These are phyloP conservation scores for Cairneyella variabilis DNA, from an alignment of 495 filamentous ascomycete species.

Conservation along the genomic window DNA sequence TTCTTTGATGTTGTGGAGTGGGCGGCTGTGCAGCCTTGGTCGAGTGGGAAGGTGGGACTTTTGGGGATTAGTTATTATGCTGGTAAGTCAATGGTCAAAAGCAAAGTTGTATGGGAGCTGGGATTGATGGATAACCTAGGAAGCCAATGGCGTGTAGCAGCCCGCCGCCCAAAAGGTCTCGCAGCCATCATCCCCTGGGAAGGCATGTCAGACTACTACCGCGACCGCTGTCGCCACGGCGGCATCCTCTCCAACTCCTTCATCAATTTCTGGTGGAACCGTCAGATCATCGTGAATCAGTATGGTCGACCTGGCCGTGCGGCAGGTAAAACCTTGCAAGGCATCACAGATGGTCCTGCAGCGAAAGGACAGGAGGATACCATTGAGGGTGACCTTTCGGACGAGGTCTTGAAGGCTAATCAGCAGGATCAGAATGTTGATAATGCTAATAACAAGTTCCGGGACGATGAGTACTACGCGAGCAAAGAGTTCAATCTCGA, in stretches of 20 bases:
- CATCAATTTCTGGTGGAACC: slow-evolving; percentile 63
- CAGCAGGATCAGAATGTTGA: slow-evolving; percentile 58
- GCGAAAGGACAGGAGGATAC: slow-evolving; percentile 50
- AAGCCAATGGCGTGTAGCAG: slow-evolving; percentile 39
- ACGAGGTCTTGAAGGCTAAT: slow-evolving; percentile 47
- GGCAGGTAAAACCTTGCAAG: slow-evolving; percentile 40
- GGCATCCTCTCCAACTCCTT: slow-evolving; percentile 62
- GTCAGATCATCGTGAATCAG: slow-evolving; percentile 60
- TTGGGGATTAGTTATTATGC: slow-evolving; percentile 40
- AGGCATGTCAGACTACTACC: slow-evolving; percentile 40
- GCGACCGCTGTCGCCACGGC: slow-evolving; percentile 46
- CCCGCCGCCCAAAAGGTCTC: slow-evolving; percentile 35
- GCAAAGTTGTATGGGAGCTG: not conserved
- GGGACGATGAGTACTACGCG: slow-evolving; percentile 59
- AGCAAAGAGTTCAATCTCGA: slow-evolving; percentile 56
- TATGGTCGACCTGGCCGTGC: slow-evolving; percentile 48
- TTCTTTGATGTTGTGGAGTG: slow-evolving; percentile 43
- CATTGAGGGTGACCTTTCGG: slow-evolving; percentile 50
- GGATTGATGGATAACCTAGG: slow-evolving; percentile 23
- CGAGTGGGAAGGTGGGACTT: slow-evolving; percentile 41
- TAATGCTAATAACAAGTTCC: slow-evolving; percentile 47
- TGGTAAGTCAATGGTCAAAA: too few species aligned
- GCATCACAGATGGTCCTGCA: slow-evolving; percentile 57
- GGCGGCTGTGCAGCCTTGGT: slow-evolving; percentile 39
- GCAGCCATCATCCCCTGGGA: slow-evolving; percentile 46